Base-by-base conservation (phyloP, 441 rosid species). In the Omphalea diandra region DNA sequence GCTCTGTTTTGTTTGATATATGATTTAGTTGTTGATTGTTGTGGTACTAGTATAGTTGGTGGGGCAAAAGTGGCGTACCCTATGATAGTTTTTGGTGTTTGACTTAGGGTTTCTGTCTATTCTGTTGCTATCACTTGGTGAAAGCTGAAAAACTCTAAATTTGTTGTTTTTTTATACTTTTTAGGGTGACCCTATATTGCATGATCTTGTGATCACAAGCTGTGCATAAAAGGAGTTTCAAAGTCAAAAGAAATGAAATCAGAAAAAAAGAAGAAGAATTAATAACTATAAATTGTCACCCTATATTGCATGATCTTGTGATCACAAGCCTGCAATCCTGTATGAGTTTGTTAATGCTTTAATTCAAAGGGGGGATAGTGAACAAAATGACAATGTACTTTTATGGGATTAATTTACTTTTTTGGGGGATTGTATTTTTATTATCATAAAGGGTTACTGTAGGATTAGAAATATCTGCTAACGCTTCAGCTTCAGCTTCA, bases 21-120 rank as follows among this genome's bases (percentile, higher is more conserved):
- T 26, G 8, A 61, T 69, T 68, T 63, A n/a, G 65, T 47, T 36
- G 41, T 38, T 67, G n/a, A n/a, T n/a, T 68, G 43, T 67, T 26
- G n/a, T 61, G 40, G 33, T 60, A 17, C 38, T 14, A 7, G 54
- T 63, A 40, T 52, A 22, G 31, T 73, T 15, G 27, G 63, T 55
- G 46, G 24, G 41, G 69, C 33, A 44, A 65, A 32, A 38, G 62
- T 43, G 18, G 26, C 55, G 15, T 15, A n/a, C 22, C 44, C 3
- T 61, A n/a, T 56, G 5, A 56, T 56, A 5, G 22, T 29, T 29
- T 31, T 56, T 56, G 61, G 38, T 56, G 5, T 56, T 31, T 56
- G 38, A 31, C 38, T 31, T 56, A 29, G 17, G 35, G 38, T 7
- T 31, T 56, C 17, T 56, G 7, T n/a, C n/a, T n/a, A n/a, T n/a